Conservation (phyloP, 306 rosid species). For the Prunus mume region DNA sequence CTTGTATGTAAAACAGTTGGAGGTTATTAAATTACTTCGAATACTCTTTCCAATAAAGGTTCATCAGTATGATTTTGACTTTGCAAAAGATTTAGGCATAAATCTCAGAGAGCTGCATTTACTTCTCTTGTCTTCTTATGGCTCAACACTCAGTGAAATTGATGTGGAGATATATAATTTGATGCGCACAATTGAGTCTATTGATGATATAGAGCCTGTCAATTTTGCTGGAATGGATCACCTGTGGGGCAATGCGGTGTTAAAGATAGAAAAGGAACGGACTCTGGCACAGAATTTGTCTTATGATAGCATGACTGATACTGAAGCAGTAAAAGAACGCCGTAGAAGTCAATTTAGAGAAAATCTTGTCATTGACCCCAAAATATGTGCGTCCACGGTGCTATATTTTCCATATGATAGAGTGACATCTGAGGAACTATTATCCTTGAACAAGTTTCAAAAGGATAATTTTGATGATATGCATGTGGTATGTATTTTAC, state of each 20-base stretch:
- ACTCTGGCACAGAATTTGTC: constrained; percentile 33
- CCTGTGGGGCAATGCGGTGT: constrained; percentile 54
- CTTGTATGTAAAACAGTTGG: constrained; percentile 45
- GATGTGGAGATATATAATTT: constrained; percentile 63
- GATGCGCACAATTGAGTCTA: constrained; percentile 60
- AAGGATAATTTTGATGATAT: constrained; percentile 26
- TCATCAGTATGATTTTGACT: constrained; percentile 37
- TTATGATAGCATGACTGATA: constrained; percentile 35
- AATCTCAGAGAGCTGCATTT: constrained; percentile 59
- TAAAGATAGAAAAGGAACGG: constrained; percentile 38
- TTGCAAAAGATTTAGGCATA: constrained; percentile 45
- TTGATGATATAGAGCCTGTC: constrained; percentile 35
- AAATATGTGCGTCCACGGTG: constrained; percentile 66
- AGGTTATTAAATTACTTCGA: constrained; percentile 62
- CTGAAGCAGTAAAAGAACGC: constrained; percentile 56
- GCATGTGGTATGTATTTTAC: constrained; percentile 31
- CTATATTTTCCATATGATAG: constrained; percentile 71
- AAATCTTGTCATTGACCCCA: constrained; percentile 67
- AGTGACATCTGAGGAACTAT: constrained; percentile 40
- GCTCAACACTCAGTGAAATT: constrained; percentile 56
- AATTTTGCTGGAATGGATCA: constrained; percentile 36
- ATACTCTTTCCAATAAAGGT: constrained; percentile 40
- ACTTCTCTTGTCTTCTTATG: constrained; percentile 64
- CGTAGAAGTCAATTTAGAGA: constrained; percentile 61
- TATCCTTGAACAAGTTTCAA: constrained; percentile 34